Conservation (phyloP, 2,329 filamentous ascomycete species). For the Colletotrichum zoysiae region DNA sequence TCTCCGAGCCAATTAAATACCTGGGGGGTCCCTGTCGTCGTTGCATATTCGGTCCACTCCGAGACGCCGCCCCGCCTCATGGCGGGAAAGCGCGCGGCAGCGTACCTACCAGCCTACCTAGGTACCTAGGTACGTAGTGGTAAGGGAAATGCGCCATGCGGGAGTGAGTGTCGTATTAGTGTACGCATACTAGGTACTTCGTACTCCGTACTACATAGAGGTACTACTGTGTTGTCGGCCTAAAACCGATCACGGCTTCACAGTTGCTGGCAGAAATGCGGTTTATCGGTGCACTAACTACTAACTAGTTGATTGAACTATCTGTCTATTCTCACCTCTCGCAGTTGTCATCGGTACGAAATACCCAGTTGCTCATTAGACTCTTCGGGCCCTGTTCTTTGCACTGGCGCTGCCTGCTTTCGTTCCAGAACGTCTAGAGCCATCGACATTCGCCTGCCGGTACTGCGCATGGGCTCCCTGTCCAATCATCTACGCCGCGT, state of each 20-base stretch:
- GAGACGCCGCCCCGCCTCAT: conserved; percentile 22
- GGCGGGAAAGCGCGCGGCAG: conserved; percentile 11
- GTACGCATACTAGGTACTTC: too few relatives aligned
- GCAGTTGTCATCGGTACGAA: not conserved
- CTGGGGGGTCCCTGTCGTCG: not conserved
- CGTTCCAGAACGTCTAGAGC: conserved; percentile 38
- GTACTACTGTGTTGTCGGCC: not conserved
- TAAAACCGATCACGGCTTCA: conserved; percentile 2
- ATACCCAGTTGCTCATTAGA: not conserved
- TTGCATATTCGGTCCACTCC: conserved; percentile 18
- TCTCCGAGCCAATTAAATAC: not conserved
- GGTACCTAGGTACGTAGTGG: too few relatives aligned
- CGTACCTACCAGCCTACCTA: too few relatives aligned
- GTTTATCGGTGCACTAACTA: not conserved
- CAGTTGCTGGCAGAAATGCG: too few relatives aligned
- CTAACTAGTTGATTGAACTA: too few relatives aligned
- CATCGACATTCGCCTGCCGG: not conserved
- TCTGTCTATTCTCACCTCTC: not conserved
- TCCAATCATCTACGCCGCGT: not conserved
- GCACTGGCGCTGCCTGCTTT: not conserved
- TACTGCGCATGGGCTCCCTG: conserved; percentile 4
- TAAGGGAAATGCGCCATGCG: too few relatives aligned
- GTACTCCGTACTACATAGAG: too few relatives aligned
- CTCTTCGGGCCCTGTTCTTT: not conserved
- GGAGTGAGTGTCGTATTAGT: too few relatives aligned